These are phyloP conservation scores for Ilyonectria robusta DNA, from an alignment of 2,329 filamentous ascomycete genomes.

Conservation along the genomic window DNA sequence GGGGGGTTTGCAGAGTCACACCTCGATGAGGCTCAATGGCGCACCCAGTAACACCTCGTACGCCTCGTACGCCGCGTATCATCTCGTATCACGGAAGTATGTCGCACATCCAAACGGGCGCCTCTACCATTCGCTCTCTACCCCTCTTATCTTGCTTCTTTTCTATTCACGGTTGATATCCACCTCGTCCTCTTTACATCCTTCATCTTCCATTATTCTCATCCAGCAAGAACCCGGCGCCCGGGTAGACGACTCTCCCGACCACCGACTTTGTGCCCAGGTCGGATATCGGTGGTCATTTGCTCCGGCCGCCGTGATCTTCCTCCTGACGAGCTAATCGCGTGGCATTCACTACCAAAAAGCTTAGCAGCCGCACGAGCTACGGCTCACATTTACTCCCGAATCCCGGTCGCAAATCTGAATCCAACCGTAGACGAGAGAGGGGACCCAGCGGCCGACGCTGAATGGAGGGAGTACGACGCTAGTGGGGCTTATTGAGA, in stretches of 20 bases:
- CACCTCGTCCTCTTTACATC: neutral
- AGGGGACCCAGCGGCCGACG: neutral
- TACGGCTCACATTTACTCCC: constrained; percentile 9
- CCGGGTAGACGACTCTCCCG: neutral
- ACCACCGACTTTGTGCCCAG: neutral
- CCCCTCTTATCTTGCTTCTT: neutral
- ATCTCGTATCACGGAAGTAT: neutral
- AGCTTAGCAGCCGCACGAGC: constrained; percentile 1
- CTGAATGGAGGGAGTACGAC: constrained; percentile 5
- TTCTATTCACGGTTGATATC: neutral
- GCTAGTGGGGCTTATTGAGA: neutral
- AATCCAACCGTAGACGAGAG: neutral
- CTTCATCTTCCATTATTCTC: neutral
- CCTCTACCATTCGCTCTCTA: neutral
- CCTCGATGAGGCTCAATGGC: constrained; percentile 39
- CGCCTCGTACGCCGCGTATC: neutral
- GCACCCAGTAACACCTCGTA: neutral
- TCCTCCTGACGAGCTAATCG: neutral
- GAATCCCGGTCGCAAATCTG: constrained; percentile 15
- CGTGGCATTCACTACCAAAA: neutral
- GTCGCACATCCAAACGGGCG: constrained; percentile 2
- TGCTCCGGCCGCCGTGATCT: constrained; percentile 1
- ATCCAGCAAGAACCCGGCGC: neutral
- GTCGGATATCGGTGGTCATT: constrained; percentile 2
- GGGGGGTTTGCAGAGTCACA: constrained; percentile 36